These are phyloP conservation scores for Penicillium cinerascens DNA, from an alignment of 495 filamentous ascomycete species.

Conservation along the genomic window DNA sequence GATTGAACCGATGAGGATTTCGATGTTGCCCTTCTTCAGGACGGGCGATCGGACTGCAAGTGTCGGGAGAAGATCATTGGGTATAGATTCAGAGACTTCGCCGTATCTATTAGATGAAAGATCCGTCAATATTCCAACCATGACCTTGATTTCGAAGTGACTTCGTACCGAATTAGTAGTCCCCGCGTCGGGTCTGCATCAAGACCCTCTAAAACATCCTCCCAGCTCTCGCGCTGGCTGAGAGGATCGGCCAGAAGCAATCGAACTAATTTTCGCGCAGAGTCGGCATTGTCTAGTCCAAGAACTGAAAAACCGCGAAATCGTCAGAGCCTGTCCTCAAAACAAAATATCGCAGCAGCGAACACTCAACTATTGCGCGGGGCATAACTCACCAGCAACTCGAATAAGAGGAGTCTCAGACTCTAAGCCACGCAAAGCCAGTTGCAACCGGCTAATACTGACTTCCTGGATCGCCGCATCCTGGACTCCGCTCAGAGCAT, in stretches of 20 bases:
- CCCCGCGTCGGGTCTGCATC: conserved; percentile 44
- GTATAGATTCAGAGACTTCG: conserved; percentile 41
- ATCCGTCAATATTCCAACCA: neutral
- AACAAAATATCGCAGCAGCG: neutral
- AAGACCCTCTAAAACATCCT: conserved; percentile 56
- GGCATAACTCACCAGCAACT: conserved; percentile 54
- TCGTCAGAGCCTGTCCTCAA: conserved; percentile 1
- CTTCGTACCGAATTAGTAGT: conserved; percentile 54
- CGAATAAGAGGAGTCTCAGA: conserved; percentile 62
- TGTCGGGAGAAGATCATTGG: conserved; percentile 49
- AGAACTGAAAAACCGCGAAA: conserved; percentile 40
- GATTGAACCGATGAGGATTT: conserved; percentile 69
- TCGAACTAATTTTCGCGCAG: conserved; percentile 60
- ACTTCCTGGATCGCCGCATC: conserved; percentile 60
- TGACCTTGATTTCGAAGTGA: neutral
- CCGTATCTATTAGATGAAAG: conserved; percentile 44
- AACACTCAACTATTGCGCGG: neutral
- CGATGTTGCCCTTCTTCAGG: conserved; percentile 65
- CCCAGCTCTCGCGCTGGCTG: conserved; percentile 61
- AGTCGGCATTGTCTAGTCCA: conserved; percentile 43
- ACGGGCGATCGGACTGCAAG: conserved; percentile 64
- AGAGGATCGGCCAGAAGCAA: conserved; percentile 78
- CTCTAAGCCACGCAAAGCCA: conserved; percentile 75
- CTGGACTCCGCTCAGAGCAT: conserved; percentile 59
- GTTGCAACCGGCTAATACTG: conserved; percentile 70